These are phyloP conservation scores for Athelia psychrophila DNA, from an alignment of 1,284 basidiomycete species.

Conservation along the genomic window DNA sequence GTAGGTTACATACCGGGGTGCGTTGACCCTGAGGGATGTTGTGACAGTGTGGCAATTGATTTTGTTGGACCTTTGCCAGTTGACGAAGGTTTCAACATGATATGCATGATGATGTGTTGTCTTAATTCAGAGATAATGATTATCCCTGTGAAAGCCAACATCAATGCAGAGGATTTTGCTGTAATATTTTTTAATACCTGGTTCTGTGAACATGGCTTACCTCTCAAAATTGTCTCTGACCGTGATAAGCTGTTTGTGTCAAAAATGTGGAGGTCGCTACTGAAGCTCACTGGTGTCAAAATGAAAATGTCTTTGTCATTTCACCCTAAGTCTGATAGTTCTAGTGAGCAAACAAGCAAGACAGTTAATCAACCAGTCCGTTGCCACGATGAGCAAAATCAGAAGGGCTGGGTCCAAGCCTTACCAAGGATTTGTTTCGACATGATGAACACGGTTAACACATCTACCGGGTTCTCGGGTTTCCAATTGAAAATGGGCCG, in stretches of 20 bases:
- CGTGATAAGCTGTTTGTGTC: too few species aligned
- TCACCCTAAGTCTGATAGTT: constrained; percentile 6
- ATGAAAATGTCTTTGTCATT: constrained; percentile 10
- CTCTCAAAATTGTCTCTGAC: constrained; percentile 3
- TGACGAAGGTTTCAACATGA: constrained; percentile 11
- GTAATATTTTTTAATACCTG: neutral
- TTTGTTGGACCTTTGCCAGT: constrained; percentile 15
- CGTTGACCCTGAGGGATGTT: too few species aligned
- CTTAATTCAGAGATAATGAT: neutral
- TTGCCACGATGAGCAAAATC: too few species aligned
- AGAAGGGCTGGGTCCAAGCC: too few species aligned
- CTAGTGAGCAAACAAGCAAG: too few species aligned
- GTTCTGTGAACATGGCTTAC: constrained; percentile 2
- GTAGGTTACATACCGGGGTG: neutral
- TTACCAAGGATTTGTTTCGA: too few species aligned
- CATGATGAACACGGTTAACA: too few species aligned
- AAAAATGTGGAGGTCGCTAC: constrained; percentile 12
- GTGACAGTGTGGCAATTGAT: neutral
- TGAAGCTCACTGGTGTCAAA: constrained; percentile 5
- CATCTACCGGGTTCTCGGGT: too few species aligned
- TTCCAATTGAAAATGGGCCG: too few species aligned
- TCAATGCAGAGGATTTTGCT: constrained; percentile 10
- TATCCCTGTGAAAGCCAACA: neutral
- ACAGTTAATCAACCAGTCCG: too few species aligned
- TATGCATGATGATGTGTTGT: constrained; percentile 10